Evolutionary conservation across 805 yeast species (phyloP).

Genomic region (Tetrapisispora arboricola): DNA sequence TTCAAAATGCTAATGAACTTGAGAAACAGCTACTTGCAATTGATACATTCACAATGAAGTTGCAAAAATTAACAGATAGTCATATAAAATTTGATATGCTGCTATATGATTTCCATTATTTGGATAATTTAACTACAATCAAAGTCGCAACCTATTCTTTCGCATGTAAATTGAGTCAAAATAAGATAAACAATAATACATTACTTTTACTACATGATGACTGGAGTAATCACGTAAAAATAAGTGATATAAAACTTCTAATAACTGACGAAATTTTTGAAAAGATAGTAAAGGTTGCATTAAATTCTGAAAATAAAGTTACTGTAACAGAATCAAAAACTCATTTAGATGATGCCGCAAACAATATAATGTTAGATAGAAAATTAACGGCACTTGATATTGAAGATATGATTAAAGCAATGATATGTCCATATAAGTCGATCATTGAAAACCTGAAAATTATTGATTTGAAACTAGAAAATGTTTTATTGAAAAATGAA

Average conservation of each 20-base stretch:
- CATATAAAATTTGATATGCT: constrained; percentile 13
- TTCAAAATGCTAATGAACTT: constrained; percentile 3
- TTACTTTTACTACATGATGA: not conserved
- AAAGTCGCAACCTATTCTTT: constrained; percentile 15
- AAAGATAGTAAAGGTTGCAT: not conserved
- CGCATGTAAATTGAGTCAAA: constrained; percentile 5
- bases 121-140: constrained; percentile 9
- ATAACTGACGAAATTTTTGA: constrained; percentile 3
- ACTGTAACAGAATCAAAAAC: not conserved
- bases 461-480: constrained; percentile 25
- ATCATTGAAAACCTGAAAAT: constrained; percentile 12
- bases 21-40: constrained; percentile 3
- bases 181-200: constrained; percentile 3
- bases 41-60: constrained; percentile 13
- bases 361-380: not conserved
- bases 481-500: constrained; percentile 14
- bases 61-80: constrained; percentile 9
- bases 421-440: constrained; percentile 1
- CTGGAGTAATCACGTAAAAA: constrained; percentile 16
- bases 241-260: constrained; percentile 13
- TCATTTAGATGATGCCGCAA: not conserved
- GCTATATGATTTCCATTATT: constrained; percentile 11
- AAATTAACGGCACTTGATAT: not conserved
- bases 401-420: not conserved
- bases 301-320: not conserved